A percentile compares a stretch with the other conserved stretches of the same genome.
phyloP scores from a whole-genome alignment of 225 moss, liverwort and hornwort species.

The Physcomitrellopsis africana region DNA sequence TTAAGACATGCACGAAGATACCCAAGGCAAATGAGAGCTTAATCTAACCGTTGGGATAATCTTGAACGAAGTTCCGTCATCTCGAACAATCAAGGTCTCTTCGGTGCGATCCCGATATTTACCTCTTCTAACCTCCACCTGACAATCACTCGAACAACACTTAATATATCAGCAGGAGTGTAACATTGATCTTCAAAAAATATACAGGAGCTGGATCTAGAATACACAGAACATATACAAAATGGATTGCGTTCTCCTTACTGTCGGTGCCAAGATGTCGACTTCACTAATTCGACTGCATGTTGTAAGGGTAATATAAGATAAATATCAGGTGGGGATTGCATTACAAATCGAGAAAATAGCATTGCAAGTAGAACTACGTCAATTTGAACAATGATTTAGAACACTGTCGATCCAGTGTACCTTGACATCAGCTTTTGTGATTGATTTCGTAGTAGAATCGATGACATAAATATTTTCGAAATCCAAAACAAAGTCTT shows the following conservation, averaged over 20 bases:
- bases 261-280: conserved; percentile 1
- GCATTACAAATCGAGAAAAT: conserved; percentile 6
- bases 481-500: conserved; percentile 84
- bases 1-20: not conserved
- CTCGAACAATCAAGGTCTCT: conserved; percentile 86
- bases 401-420: not conserved
- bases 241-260: not conserved
- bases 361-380: not conserved
- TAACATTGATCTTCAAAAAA: not conserved
- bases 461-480: conserved; percentile 93
- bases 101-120: conserved; percentile 75
- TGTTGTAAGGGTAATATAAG: not conserved
- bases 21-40: not conserved
- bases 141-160: conserved; percentile 20
- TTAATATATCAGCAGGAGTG: conserved; percentile 1
- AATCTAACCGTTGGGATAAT: conserved; percentile 68
- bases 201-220: conserved; percentile 4
- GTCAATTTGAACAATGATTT: conserved; percentile 7
- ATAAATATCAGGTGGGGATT: not conserved
- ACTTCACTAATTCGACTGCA: conserved; percentile 11
- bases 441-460: conserved; percentile 68
- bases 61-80: conserved; percentile 82
- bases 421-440: conserved; percentile 84
- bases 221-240: not conserved
- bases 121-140: conserved; percentile 91